Base-by-base conservation (phyloP, 805 yeast genomes). In the Metschnikowia dekortorum region DNA sequence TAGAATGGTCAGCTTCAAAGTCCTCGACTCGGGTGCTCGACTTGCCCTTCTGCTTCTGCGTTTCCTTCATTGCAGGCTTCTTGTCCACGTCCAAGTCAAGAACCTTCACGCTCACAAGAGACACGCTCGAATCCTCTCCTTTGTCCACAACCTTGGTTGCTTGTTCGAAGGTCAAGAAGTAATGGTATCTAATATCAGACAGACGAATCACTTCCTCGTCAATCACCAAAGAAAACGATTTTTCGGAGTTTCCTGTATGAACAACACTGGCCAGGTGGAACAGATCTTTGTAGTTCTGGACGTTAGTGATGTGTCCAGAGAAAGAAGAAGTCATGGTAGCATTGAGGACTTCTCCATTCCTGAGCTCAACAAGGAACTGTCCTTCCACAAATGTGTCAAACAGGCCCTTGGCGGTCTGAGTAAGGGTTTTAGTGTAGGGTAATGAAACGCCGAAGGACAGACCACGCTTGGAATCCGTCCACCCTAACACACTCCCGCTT, bases 1-100 rank as follows among this genome's bases (percentile, higher is more conserved):
- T 82, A n/a, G 56, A 53, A 1, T 83, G 83, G 52, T 68, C 63
- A 54, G 78, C 78, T 2, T 81, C 81, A 8, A 50, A 40, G n/a
- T 75, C 75, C 6, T 78, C 65, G 3, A 78, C 40, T 1, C 74
- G 68, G 55, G 64, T 78, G 8, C 53, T 53, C 0, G 83, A 75
- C 2, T 76, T 67, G 22, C 83, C 84, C 41, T 71, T 69, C 54
- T 79, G 81, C 26, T 54, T 53, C 8, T 65, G 61, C 29, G 55
- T 49, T 28, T 68, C 53, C 9, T 63, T 53, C 48, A 70, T 47
- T 4, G 65, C 56, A 8, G 40, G 48, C 48, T 35, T 51, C 39
- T 18, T 53, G 16, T 40, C 66, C 64, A 53, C 65, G 47, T 14
- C 60, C 41, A 38, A 47, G 10, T 41, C 57, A 50, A 44, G 55